These are phyloP conservation scores for Begonia fuchsioides DNA, from an alignment of 306 rosid species.

Conservation along the genomic window DNA sequence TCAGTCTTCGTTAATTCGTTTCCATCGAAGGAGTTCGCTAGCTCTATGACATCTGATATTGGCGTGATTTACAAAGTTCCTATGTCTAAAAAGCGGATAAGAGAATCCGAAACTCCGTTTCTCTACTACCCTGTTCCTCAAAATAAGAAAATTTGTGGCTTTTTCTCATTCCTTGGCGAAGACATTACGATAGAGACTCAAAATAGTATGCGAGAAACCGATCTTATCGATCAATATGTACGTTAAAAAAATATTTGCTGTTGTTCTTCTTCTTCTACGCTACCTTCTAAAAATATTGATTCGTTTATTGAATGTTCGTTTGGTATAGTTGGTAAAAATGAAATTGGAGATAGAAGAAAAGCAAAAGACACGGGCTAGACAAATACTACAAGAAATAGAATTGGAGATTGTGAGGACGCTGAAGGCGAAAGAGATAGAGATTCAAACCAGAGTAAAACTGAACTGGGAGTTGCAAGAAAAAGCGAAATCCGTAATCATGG, in stretches of 20 bases:
- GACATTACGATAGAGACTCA: constrained; percentile 59
- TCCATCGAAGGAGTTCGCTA: constrained; percentile 14
- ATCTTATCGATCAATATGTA: constrained; percentile 48
- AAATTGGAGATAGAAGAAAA: constrained; percentile 57
- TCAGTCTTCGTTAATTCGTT: constrained; percentile 23
- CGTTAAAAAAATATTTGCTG: neutral
- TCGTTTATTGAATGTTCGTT: neutral
- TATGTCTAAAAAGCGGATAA: constrained; percentile 40
- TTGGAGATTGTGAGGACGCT: constrained; percentile 43
- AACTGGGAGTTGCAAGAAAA: constrained; percentile 71
- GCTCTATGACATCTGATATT: constrained; percentile 44
- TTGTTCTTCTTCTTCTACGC: neutral
- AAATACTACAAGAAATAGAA: constrained; percentile 43
- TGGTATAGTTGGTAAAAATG: constrained; percentile 62
- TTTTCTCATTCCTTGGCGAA: constrained; percentile 68
- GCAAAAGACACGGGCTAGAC: constrained; percentile 52
- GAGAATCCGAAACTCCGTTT: constrained; percentile 25
- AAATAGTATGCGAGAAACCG: constrained; percentile 43
- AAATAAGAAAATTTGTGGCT: constrained; percentile 16
- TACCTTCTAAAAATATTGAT: neutral
- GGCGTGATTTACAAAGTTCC: constrained; percentile 41
- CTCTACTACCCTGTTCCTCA: constrained; percentile 14
- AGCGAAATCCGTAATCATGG: constrained; percentile 39
- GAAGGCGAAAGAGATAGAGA: constrained; percentile 53
- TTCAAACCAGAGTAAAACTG: constrained; percentile 50